Percentiles rank a stretch among this genome's conserved stretches.
Conservation (phyloP, 2,329 filamentous ascomycete species). For the Claviceps digitariae region DNA sequence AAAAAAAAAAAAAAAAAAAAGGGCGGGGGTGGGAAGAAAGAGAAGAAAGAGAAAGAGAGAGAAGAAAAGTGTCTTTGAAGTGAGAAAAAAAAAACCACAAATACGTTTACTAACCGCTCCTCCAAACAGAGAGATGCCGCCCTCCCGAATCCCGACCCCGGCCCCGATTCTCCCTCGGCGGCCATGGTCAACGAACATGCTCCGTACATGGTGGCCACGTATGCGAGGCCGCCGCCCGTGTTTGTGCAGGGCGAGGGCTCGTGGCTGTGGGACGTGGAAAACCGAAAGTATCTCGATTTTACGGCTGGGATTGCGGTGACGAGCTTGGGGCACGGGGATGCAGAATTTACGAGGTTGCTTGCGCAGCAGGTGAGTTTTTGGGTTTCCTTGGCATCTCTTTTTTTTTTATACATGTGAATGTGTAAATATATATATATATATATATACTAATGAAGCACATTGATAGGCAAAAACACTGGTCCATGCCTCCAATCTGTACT, state of each 20-base stretch:
- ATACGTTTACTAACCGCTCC: not conserved
- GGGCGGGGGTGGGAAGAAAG: not conserved
- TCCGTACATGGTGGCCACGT: conserved; percentile 91
- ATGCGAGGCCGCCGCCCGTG: conserved; percentile 77
- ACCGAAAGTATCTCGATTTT: conserved; percentile 82
- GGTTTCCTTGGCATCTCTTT: not conserved
- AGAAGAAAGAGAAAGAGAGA: not conserved
- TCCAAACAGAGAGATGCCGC: conserved; percentile 19
- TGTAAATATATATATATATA: too few species aligned
- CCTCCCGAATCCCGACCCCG: conserved; percentile 56
- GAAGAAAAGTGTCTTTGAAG: too few species aligned
- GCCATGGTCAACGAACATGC: conserved; percentile 61
- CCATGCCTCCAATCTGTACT: conserved; percentile 91
- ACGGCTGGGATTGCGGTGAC: conserved; percentile 95
- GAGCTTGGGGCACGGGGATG: conserved; percentile 78
- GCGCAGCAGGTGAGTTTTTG: conserved; percentile 51
- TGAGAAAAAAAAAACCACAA: not conserved
- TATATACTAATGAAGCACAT: not conserved
- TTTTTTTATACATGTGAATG: not conserved
- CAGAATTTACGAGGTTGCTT: conserved; percentile 60
- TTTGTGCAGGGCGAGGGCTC: conserved; percentile 81
- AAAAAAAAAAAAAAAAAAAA: not conserved
- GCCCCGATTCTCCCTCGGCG: conserved; percentile 58
- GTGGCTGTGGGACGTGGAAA: conserved; percentile 82
- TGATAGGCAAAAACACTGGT: conserved; percentile 55